These are phyloP conservation scores for Pichiaceae sp. DNA, from an alignment of 1,139 yeast species.

Conservation along the genomic window DNA sequence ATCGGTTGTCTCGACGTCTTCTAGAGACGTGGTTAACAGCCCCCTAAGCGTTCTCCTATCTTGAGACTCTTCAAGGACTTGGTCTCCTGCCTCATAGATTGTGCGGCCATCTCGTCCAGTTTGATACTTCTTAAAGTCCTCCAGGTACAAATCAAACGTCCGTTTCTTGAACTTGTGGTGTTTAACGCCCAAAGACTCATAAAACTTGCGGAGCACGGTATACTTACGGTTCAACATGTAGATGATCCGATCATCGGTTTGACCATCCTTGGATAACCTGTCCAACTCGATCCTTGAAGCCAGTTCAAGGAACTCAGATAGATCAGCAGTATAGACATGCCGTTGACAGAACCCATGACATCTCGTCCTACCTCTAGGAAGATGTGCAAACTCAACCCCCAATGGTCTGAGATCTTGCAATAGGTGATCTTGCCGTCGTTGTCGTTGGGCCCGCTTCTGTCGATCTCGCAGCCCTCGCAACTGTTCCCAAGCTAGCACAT, in stretches of 20 bases:
- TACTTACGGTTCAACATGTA: slow-evolving; percentile 22
- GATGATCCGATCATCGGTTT: slow-evolving; percentile 18
- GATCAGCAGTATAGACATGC: slow-evolving; percentile 24
- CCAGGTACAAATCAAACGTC: slow-evolving; percentile 18
- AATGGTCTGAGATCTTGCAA: slow-evolving; percentile 12
- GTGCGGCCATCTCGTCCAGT: slow-evolving; percentile 14
- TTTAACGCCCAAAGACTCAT: slow-evolving; percentile 15
- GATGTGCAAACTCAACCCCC: slow-evolving; percentile 10
- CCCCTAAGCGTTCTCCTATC: slow-evolving; percentile 8
- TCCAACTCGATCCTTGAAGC: slow-evolving; percentile 19
- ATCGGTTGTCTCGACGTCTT: slow-evolving; percentile 12
- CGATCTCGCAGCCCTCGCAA: slow-evolving; percentile 7
- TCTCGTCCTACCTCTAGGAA: slow-evolving; percentile 12
- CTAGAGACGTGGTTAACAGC: slow-evolving; percentile 8
- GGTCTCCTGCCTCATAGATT: slow-evolving; percentile 16
- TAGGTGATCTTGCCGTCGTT: slow-evolving; percentile 6
- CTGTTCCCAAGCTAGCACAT: slow-evolving; percentile 11
- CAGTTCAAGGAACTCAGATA: slow-evolving; percentile 22
- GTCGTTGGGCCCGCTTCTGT: slow-evolving; percentile 1
- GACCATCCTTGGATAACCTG: slow-evolving; percentile 10
- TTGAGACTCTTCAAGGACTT: slow-evolving; percentile 4
- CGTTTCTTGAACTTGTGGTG: slow-evolving; percentile 22
- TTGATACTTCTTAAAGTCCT: slow-evolving; percentile 16
- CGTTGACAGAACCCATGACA: slow-evolving; percentile 20
- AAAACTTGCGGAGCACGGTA: slow-evolving; percentile 16